Percentiles rank a stretch among this genome's conserved stretches.
phyloP scores from a whole-genome alignment of 1,284 basidiomycete genomes.

The Rhodotorula mucilaginosa region DNA sequence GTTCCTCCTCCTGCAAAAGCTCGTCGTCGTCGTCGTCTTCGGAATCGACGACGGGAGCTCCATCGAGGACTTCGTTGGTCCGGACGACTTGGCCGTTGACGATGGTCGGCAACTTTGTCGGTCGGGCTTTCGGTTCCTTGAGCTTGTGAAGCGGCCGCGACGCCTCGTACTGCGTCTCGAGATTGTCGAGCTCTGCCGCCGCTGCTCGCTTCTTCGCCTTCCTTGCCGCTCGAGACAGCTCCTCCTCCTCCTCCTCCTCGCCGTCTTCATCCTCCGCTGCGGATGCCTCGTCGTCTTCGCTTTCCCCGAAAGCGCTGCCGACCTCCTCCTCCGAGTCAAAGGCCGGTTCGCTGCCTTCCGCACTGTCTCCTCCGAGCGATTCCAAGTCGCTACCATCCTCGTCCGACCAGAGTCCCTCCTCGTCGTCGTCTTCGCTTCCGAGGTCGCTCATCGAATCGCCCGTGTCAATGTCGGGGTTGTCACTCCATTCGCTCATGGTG shows the following conservation, averaged over 20 bases:
- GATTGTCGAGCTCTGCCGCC: constrained; percentile 29
- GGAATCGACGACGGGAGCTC: constrained; percentile 42
- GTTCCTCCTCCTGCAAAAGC: constrained; percentile 20
- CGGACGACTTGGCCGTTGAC: constrained; percentile 36
- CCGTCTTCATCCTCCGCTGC: background rate
- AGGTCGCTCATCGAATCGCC: constrained; percentile 51
- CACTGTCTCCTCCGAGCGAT: constrained; percentile 44
- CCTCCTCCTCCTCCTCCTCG: constrained; percentile 54
- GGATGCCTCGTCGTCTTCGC: constrained; percentile 63
- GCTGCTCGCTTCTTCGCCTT: constrained; percentile 23
- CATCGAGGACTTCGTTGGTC: constrained; percentile 22
- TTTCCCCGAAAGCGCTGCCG: background rate
- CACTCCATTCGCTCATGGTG: constrained; percentile 64
- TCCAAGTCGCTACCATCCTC: constrained; percentile 51
- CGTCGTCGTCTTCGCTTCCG: constrained; percentile 53
- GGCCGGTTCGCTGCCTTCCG: constrained; percentile 45
- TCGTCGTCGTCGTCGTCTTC: constrained; percentile 32
- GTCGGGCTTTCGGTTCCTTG: constrained; percentile 26
- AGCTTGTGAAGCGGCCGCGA: constrained; percentile 22
- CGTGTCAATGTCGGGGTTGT: constrained; percentile 60
- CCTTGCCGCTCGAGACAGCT: constrained; percentile 13
- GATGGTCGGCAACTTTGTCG: constrained; percentile 36
- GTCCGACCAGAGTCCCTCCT: constrained; percentile 43
- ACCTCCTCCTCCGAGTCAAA: constrained; percentile 45
- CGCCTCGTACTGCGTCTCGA: constrained; percentile 42